Base-by-base conservation (phyloP, 176 grass and related monocot genomes). In the Saccharum officinarum region DNA sequence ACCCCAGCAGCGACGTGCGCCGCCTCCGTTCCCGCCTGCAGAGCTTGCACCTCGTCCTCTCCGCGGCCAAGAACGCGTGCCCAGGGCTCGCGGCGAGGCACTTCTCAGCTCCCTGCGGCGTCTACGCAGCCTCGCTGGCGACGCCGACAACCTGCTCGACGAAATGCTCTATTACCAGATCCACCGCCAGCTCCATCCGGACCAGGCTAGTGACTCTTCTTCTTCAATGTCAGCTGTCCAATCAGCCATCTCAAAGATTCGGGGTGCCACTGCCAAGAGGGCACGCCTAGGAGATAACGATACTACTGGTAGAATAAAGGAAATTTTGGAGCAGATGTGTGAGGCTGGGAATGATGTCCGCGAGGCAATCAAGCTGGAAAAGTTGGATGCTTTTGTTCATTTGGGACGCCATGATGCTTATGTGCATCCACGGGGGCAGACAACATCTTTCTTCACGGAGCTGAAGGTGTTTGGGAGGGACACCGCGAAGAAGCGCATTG, bases 271-370 rank as follows among this genome's bases (percentile, higher is more conserved):
- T 49, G 14, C 46, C 46, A 49, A 73, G 44, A 73, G 23, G 71
- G 71, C 42, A 26, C 71, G 44, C 71, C 23, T 49, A 4, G 71
- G 23, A 47, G 14, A 49, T 26, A 45, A 15, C 5, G 13, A 49
- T 26, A 30, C 7, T 7, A 49, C 71, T 15, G n/a, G 13, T 49
- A 73, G 71, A 31, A 31, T 73, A 31, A 14, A 15, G 28, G 71
- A 73, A 49, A 49, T 73, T 28, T 49, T 73, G 14, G 71, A 46
- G 44, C 71, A 15, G 45, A 73, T 73, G 44, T 73, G 71, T 49
- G 71, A 73, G 71, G 71, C 30, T 49, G 71, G 71, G 71, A 26
- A 73, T 73, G 71, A 73, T 73, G 71, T 73, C 26, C 44, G 71
- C 8, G 42, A 73, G 71, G 71, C 71, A 31, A 73, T 49, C 71